phyloP scores from a whole-genome alignment of 1,284 basidiomycete genomes.

The Chiua sp. region DNA sequence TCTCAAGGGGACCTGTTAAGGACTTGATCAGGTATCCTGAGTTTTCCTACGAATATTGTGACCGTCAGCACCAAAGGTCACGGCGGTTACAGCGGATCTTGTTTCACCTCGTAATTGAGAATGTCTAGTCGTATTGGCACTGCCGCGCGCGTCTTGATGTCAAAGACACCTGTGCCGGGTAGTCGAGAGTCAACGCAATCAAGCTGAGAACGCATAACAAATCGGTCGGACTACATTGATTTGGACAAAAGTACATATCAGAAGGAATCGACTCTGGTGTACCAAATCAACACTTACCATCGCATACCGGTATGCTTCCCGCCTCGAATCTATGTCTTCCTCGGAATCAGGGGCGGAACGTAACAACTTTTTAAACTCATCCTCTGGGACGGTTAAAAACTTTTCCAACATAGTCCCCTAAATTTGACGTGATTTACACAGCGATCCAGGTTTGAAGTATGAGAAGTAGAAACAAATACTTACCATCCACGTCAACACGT shows the following conservation, averaged over 20 bases:
- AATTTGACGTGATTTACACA: neutral
- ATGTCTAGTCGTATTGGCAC: constrained; percentile 87
- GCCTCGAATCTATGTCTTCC: constrained; percentile 43
- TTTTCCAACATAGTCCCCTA: constrained; percentile 92
- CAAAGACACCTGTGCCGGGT: constrained; percentile 92
- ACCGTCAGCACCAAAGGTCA: neutral
- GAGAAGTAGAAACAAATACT: constrained; percentile 25
- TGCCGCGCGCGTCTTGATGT: constrained; percentile 94
- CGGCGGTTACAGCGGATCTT: neutral
- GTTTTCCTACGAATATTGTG: constrained; percentile 58
- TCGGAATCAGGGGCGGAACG: constrained; percentile 47
- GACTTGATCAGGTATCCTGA: constrained; percentile 77
- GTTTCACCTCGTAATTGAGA: constrained; percentile 77
- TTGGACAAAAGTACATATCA: too few species aligned
- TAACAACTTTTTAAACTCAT: constrained; percentile 71
- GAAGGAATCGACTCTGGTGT: too few species aligned
- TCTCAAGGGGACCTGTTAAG: constrained; percentile 67
- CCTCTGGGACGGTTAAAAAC: constrained; percentile 73
- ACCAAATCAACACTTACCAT: constrained; percentile 53
- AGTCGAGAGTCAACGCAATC: constrained; percentile 86
- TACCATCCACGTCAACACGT: constrained; percentile 84
- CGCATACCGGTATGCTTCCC: constrained; percentile 85
- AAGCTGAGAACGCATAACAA: constrained; percentile 95
- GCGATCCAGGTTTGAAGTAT: too few species aligned
- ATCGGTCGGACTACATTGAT: constrained; percentile 60